Evolutionary conservation across 257 asterid species (phyloP), one percentile per base, ranked within the genome.

Genomic region (Sherardia arvensis): DNA sequence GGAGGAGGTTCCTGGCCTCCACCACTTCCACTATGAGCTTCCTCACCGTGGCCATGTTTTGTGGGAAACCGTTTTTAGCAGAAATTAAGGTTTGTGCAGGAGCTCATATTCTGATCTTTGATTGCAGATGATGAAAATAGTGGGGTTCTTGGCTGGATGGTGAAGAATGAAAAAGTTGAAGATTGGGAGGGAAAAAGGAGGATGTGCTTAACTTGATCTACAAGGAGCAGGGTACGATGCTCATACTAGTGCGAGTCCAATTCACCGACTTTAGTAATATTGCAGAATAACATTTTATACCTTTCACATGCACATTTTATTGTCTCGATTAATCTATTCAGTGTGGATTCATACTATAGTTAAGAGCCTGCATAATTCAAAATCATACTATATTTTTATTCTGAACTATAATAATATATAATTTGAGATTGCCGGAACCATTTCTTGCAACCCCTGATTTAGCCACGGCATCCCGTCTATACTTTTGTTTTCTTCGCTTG

Each of bases 21-120:
- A 80, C 69, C 17, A 87, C 91, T 67, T 91, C 97, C 0, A 91
- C 97, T 38, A 84, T 62, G 26, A 91, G 97, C 69, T 85, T 87
- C 14, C 85, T 78, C 5, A 65, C 71, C 0, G 67, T 67, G 30
- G 67, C 88, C 96, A 87, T 90, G 38, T 28, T 1, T 57, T 28
- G 51, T 10, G 12, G 55, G 55, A 8, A 18, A 18, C 25, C 20
- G n/a, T 20, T 20, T 49, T 49, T 49, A 47, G 33, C 56, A 66
- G 71, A 66, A 66, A 66, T 22, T 12, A 14, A 67, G 32, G 53
- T 59, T 1, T 30, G 51, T 36, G n/a, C n/a, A n/a, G 47, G 51
- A 43, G 20, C 0, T 62, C 67, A 62, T 36, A 29, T 4, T 26
- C n/a, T 28, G 34, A n/a, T 25, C 33, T 26, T 27, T 28, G 34